These are phyloP conservation scores for Rhynchosporium graminicola DNA, from an alignment of 2,329 filamentous ascomycete species.

Conservation along the genomic window DNA sequence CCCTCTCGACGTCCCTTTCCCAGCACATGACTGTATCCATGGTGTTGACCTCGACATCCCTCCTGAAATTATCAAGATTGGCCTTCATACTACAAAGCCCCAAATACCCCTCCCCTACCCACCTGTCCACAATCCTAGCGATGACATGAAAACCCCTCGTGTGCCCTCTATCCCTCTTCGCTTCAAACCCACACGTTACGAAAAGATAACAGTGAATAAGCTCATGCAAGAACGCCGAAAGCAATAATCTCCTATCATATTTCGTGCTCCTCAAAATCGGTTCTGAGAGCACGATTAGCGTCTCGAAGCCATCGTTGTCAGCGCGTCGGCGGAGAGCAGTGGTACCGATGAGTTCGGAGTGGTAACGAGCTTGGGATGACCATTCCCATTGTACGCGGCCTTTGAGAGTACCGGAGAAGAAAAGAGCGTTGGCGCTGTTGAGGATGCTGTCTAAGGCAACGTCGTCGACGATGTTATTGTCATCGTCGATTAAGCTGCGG, in stretches of 20 bases:
- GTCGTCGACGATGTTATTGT: constrained; percentile 55
- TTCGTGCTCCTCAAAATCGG: constrained; percentile 53
- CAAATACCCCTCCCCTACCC: constrained; percentile 56
- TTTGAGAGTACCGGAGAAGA: constrained; percentile 58
- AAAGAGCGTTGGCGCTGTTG: constrained; percentile 61
- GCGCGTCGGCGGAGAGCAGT: constrained; percentile 54
- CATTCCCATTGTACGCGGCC: constrained; percentile 64
- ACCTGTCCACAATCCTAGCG: constrained; percentile 59
- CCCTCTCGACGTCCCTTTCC: neutral
- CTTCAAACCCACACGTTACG: constrained; percentile 60
- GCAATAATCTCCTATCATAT: constrained; percentile 61
- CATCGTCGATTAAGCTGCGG: constrained; percentile 55
- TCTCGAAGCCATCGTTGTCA: constrained; percentile 55
- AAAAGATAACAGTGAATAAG: constrained; percentile 69
- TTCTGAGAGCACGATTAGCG: constrained; percentile 60
- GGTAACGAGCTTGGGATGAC: constrained; percentile 55
- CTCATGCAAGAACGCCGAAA: constrained; percentile 66
- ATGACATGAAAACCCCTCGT: constrained; percentile 61
- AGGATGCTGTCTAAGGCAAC: constrained; percentile 59
- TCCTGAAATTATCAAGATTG: constrained; percentile 56
- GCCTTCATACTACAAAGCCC: constrained; percentile 62
- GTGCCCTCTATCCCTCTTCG: constrained; percentile 57
- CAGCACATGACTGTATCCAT: neutral
- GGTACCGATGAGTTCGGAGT: constrained; percentile 60
- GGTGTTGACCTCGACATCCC: constrained; percentile 11